A percentile compares a stretch with the other conserved stretches of the same genome.
These are phyloP conservation scores for Penicillium maclennaniae DNA, from an alignment of 495 filamentous ascomycete genomes.

Conservation along the genomic window DNA sequence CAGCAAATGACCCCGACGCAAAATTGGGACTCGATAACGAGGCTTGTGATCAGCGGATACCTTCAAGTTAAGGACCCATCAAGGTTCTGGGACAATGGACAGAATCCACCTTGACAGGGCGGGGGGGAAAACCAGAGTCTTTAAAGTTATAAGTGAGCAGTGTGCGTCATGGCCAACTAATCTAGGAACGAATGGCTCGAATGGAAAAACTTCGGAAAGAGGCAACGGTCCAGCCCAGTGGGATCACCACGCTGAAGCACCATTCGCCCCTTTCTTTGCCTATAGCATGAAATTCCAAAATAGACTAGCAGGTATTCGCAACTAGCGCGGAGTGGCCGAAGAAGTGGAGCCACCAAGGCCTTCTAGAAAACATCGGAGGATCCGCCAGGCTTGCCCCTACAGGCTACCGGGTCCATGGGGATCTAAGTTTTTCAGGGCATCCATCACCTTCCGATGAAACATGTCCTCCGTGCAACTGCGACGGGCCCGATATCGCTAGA, in stretches of 20 bases:
- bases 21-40: background rate
- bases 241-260: background rate
- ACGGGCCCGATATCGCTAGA: background rate
- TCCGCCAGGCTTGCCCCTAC: background rate
- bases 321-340: background rate
- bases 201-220: background rate
- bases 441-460: background rate
- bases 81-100: background rate
- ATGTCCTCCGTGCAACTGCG: background rate
- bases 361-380: slow-evolving; percentile 11
- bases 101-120: background rate
- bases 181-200: background rate
- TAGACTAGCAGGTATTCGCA: background rate
- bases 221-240: background rate
- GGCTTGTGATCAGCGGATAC: slow-evolving; percentile 1
- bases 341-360: background rate
- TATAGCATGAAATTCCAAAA: background rate
- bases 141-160: background rate
- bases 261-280: background rate
- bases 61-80: slow-evolving; percentile 4
- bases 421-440: slow-evolving; percentile 7
- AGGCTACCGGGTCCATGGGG: slow-evolving; percentile 2
- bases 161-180: slow-evolving; percentile 9
- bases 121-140: background rate
- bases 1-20: background rate